Base-by-base conservation (phyloP, 2,329 filamentous ascomycete species). In the Fusarium burgessii region DNA sequence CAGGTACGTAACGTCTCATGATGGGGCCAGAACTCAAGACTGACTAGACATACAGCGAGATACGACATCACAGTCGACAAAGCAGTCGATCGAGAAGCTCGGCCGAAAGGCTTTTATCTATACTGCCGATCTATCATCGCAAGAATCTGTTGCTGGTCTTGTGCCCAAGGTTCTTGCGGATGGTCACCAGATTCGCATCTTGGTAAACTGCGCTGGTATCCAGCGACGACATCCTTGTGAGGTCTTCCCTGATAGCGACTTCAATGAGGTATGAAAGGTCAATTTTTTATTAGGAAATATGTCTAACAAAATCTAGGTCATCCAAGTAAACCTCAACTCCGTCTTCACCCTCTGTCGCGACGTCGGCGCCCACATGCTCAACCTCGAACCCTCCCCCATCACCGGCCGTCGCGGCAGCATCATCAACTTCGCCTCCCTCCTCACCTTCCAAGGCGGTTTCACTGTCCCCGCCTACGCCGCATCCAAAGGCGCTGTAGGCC, bases 401-500 rank as follows among this genome's bases (percentile, higher is more conserved):
- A 86, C 85, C 7, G 86, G 87, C 55, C 87, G 90, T 41, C 84
- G 88, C 63, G 92, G 92, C 27, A 87, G 86, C 77, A 92, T 97
- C 82, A 92, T 97, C 84, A 97, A 97, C 82, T 90, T 97, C 60
- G 94, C 91, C 14, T 93, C 89, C 15, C 87, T 98, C 42, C 87
- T 97, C 40, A 90, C 89, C 49, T 95, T 95, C 85, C 93, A 97
- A 79, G 95, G 95, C 58, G 94, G 94, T 1, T 86, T 97, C 72
- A 97, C 92, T 0, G 93, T 97, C 2, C 94, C 94, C 0, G 94
- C 94, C 2, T 97, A 97, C 78, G 92, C 94, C 2, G 93, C 94
- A 1, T 90, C 89, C 68, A 97, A 97, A 82, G 94, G 94, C 46
- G 94, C 92, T 12, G 90, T 97, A 0, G 91, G 89, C 9, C 94